phyloP scores from a whole-genome alignment of 2,329 filamentous ascomycete species.

The Delphinella strobiligena region DNA sequence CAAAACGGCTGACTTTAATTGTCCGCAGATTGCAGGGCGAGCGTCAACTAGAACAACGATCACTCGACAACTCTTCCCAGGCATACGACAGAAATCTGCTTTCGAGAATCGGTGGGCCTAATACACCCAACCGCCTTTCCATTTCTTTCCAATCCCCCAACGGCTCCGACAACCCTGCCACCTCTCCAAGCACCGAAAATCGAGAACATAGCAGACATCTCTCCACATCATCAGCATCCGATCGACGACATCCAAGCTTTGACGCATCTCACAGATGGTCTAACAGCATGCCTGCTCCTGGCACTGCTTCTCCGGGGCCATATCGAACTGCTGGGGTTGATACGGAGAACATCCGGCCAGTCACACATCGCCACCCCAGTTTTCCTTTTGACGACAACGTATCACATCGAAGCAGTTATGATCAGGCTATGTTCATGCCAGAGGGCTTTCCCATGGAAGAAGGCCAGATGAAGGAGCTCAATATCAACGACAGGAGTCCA shows the following conservation, averaged over 20 bases:
- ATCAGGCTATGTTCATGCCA: slow-evolving; percentile 43
- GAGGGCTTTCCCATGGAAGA: slow-evolving; percentile 43
- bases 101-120: slow-evolving; percentile 49
- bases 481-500: slow-evolving; percentile 42
- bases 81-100: slow-evolving; percentile 51
- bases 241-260: slow-evolving; percentile 25
- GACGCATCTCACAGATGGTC: slow-evolving; percentile 30
- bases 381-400: slow-evolving; percentile 29
- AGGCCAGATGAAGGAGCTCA: slow-evolving; percentile 36
- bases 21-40: slow-evolving; percentile 49
- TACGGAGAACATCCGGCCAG: slow-evolving; percentile 14
- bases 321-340: slow-evolving; percentile 30
- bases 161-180: slow-evolving; percentile 19
- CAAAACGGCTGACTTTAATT: no score
- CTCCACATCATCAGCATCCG: slow-evolving; percentile 22
- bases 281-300: slow-evolving; percentile 25
- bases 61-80: slow-evolving; percentile 47
- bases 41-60: slow-evolving; percentile 44
- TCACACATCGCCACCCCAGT: slow-evolving; percentile 27
- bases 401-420: slow-evolving; percentile 50
- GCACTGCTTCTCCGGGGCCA: slow-evolving; percentile 31
- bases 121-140: slow-evolving; percentile 38
- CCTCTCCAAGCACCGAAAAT: slow-evolving; percentile 27
- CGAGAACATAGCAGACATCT: slow-evolving; percentile 31
- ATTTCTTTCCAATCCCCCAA: slow-evolving; percentile 16